Evolutionary conservation across 805 yeast genomes (phyloP), one percentile per base, ranked within the genome.

Genomic region (Zygoascus tannicola): DNA sequence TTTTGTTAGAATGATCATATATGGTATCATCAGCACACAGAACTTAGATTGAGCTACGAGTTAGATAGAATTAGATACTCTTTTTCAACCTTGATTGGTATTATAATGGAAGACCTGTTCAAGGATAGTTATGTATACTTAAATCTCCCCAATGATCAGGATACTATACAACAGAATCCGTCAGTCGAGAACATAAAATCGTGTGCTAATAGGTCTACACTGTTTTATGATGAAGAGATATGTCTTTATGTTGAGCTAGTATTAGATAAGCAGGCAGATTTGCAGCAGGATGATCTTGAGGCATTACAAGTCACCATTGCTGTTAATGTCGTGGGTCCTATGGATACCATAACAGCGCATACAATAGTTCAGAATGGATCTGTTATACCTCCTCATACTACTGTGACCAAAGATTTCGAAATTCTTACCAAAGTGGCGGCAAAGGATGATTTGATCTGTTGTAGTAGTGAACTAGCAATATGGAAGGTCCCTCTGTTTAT

Each of bases 191-290:
- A 8, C 12, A 26, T 26, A 26, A 7, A 12, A 12, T 26, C 30
- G 10, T 8, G 30, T 26, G 30, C 30, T 26, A 26, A 26, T 7
- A 26, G 30, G 12, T 26, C 30, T 3, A 30, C 42, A 8, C 26
- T 47, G 26, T 51, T 51, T 36, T 51, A 51, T 30, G 55, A 51
- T 37, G 55, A 51, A 33, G 41, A 33, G 5, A 33, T 49, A 16
- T 30, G 38, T 23, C 40, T 44, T 3, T 50, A 49, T 36, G 42
- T 49, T 16, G 22, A 33, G 38, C 43, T 49, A 4, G 32, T 28
- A 21, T 32, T 37, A 14, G 10, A 3, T 7, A 12, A 26, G 3
- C 5, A 23, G 12, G 32, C 32, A 2, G 30, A 19, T 8, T 10
- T 23, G 15, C 15, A 23, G 5, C 32, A 21, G 19, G 32, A 26